Base-by-base conservation (phyloP, 202 grass and related monocot species). In the Schoenoplectus triqueter region DNA sequence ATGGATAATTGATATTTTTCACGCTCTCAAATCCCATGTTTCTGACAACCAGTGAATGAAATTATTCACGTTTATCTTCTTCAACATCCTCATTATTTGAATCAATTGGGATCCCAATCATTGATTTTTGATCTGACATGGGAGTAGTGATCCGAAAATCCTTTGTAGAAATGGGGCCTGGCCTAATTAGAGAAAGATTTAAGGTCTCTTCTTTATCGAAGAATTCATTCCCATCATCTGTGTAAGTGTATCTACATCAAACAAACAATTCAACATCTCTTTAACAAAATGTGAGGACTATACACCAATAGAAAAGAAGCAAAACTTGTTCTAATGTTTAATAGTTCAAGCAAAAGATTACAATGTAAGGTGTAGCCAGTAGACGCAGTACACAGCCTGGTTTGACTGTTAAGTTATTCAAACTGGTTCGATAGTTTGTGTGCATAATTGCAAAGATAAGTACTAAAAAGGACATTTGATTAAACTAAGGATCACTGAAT, bases 41-140 rank as follows among this genome's bases (percentile, higher is more conserved):
- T 82, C 57, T 83, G 1, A 13, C 59, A 45, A 21, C 63, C n/a
- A 56, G 20, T 60, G 47, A 70, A 64, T 44, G 15, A 5, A 66
- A 40, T 60, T 85, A 99, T 86, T 99, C 96, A 31, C 87, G 91
- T 85, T 99, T 99, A 79, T 92, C 94, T 94, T 99, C 96, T 68
- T 95, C 95, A 0, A 92, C 73, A 76, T 92, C 90, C 7, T 66
- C 90, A 64, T 95, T 88, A 31, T 31, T 31, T 64, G 85, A 78
- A 63, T 72, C 60, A 0, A 79, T 72, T 17, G 82, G 52, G 45
- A 89, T 70, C 62, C 17, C 86, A 73, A 80, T 82, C 41, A 85
- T 75, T 80, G 86, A 78, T 87, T 90, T 94, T 54, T 48, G 71
- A 83, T 92, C 93, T 47, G 82, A 81, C 57, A 84, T 63, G 7